These are phyloP conservation scores for Bipolaris victoriae DNA, from an alignment of 2,329 filamentous ascomycete species.

Conservation along the genomic window DNA sequence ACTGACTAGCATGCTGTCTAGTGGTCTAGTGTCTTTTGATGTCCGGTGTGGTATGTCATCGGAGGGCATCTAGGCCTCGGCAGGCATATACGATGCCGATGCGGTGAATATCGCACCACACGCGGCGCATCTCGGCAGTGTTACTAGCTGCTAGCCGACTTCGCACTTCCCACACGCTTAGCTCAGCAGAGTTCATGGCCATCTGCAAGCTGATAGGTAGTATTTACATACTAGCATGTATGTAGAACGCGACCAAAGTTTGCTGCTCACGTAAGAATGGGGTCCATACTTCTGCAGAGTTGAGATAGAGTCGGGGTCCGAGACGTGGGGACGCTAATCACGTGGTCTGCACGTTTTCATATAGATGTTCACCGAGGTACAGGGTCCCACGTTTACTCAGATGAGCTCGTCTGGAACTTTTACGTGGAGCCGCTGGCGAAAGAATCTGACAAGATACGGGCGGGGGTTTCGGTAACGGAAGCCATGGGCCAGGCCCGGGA, in stretches of 20 bases:
- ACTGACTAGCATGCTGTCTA: not conserved
- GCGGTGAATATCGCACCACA: slow-evolving; percentile 3
- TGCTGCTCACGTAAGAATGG: not conserved
- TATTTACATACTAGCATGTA: not conserved
- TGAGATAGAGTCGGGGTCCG: not conserved
- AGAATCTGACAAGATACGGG: not conserved
- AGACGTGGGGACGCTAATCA: slow-evolving; percentile 7
- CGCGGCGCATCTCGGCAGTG: slow-evolving; percentile 15
- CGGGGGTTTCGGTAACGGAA: not conserved
- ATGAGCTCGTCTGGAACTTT: not conserved
- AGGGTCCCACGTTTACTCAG: not conserved
- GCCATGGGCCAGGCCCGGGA: slow-evolving; percentile 8
- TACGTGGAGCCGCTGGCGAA: not conserved
- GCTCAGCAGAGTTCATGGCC: not conserved
- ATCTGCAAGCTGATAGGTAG: not conserved
- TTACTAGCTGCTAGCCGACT: not conserved
- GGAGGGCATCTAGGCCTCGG: slow-evolving; percentile 6
- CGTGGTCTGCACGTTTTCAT: not conserved
- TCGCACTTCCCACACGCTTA: not conserved
- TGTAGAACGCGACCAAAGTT: not conserved
- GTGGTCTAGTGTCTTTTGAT: not conserved
- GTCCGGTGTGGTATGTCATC: not conserved
- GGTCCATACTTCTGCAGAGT: not conserved
- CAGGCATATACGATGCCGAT: slow-evolving; percentile 5
- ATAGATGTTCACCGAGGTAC: slow-evolving; percentile 3